Evolutionary conservation across 352 stramenopile species (phyloP).

Genomic region (Phytophthora sp.): DNA sequence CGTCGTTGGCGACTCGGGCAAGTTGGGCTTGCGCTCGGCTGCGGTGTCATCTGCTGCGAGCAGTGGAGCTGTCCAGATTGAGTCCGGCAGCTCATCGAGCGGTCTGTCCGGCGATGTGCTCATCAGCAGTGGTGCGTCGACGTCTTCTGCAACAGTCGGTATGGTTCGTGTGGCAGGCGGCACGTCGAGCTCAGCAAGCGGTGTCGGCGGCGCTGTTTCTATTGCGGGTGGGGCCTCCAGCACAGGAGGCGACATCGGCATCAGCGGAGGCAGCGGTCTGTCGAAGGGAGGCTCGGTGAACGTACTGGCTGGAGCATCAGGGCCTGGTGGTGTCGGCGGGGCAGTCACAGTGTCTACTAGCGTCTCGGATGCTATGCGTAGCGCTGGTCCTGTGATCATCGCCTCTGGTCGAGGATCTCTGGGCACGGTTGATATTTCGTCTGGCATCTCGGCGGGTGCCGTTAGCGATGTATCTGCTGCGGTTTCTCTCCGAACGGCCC

Average conservation of each 20-base stretch:
- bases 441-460: not conserved
- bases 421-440: slow-evolving; percentile 18
- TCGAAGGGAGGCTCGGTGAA: slow-evolving; percentile 39
- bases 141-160: slow-evolving; percentile 13
- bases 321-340: not conserved
- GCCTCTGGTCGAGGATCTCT: slow-evolving; percentile 11
- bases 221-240: slow-evolving; percentile 18
- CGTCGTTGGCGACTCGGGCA: slow-evolving; percentile 13
- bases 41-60: slow-evolving; percentile 15
- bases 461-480: slow-evolving; percentile 8
- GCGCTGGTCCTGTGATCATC: slow-evolving; percentile 6
- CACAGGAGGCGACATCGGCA: slow-evolving; percentile 17
- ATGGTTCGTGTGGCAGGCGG: slow-evolving; percentile 10
- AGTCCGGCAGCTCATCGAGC: slow-evolving; percentile 14
- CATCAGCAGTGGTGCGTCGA: slow-evolving; percentile 18
- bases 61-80: slow-evolving; percentile 24
- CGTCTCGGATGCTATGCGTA: slow-evolving; percentile 11
- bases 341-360: slow-evolving; percentile 6
- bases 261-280: slow-evolving; percentile 22
- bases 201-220: slow-evolving; percentile 14
- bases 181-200: slow-evolving; percentile 9
- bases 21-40: slow-evolving; percentile 19
- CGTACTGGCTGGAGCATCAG: slow-evolving; percentile 4
- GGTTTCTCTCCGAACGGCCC: slow-evolving; percentile 7
- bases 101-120: slow-evolving; percentile 17